These are phyloP conservation scores for Hericium coralloides DNA, from an alignment of 768 basidiomycete species.

Conservation along the genomic window DNA sequence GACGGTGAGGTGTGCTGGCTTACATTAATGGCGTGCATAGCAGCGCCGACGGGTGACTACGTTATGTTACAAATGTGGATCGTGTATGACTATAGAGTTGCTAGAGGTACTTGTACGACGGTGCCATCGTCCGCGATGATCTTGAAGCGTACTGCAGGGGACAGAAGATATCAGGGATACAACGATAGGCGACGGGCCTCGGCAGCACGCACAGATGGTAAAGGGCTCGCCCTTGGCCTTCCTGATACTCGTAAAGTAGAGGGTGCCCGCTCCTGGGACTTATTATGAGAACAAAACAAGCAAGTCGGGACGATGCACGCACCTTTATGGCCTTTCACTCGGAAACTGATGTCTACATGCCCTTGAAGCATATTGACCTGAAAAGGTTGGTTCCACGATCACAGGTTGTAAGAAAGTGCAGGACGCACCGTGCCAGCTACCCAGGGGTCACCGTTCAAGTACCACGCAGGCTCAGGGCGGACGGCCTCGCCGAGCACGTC, in stretches of 20 bases:
- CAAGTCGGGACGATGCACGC: no score
- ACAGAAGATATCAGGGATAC: not conserved
- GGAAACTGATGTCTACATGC: constrained; percentile 70
- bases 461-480: constrained; percentile 59
- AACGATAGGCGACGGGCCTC: not conserved
- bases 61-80: no score
- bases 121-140: constrained; percentile 8
- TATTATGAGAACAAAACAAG: not conserved
- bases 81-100: not conserved
- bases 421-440: constrained; percentile 56
- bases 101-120: not conserved
- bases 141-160: constrained; percentile 4
- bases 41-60: no score
- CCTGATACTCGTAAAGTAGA: constrained; percentile 80
- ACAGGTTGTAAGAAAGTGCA: not conserved
- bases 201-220: constrained; percentile 47
- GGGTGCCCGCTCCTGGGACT: constrained; percentile 52
- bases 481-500: constrained; percentile 58
- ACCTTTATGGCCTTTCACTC: constrained; percentile 67
- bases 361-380: constrained; percentile 71
- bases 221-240: constrained; percentile 66
- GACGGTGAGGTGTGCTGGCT: no score
- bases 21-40: no score
- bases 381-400: not conserved
- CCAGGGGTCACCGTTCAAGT: constrained; percentile 68